A percentile compares a stretch with the other conserved stretches of the same genome.
Conservation (phyloP, 2,329 filamentous ascomycete genomes). For the Beauveria pseudobassiana region DNA sequence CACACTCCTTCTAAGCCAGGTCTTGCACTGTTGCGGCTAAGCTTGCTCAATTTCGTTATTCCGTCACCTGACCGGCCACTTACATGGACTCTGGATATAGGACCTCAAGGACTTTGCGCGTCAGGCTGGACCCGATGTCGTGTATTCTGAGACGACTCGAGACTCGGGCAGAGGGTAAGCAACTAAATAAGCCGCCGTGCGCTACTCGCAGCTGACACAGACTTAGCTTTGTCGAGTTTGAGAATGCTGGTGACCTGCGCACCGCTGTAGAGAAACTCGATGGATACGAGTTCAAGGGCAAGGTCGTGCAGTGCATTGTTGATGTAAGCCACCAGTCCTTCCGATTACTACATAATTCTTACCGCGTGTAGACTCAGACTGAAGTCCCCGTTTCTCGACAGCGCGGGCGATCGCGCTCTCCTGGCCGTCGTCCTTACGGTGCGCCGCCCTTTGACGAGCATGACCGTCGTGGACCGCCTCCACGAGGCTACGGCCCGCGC, state of each 20-base stretch:
- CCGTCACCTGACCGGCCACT: slow-evolving; percentile 57
- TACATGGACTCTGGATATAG: slow-evolving; percentile 79
- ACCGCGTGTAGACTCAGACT: slow-evolving; percentile 59
- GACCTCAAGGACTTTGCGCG: slow-evolving; percentile 99
- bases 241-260: slow-evolving; percentile 82
- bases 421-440: slow-evolving; percentile 57
- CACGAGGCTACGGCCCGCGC: slow-evolving; percentile 77
- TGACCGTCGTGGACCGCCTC: slow-evolving; percentile 68
- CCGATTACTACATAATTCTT: slow-evolving; percentile 3
- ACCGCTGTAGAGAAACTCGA: slow-evolving; percentile 93
- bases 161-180: slow-evolving; percentile 87
- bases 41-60: slow-evolving; percentile 17
- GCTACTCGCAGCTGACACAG: slow-evolving; percentile 10
- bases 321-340: slow-evolving; percentile 56
- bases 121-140: slow-evolving; percentile 92
- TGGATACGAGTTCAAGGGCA: slow-evolving; percentile 85
- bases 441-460: slow-evolving; percentile 69
- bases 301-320: slow-evolving; percentile 74
- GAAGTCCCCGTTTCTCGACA: slow-evolving; percentile 60
- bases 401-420: slow-evolving; percentile 72
- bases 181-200: background rate
- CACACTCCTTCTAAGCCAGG: background rate
- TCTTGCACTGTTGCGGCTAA: slow-evolving; percentile 10
- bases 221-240: slow-evolving; percentile 89
- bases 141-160: slow-evolving; percentile 93